Evolutionary conservation across 2,329 filamentous ascomycete genomes (phyloP), one percentile per base, ranked within the genome.

Genomic region (Ophiostoma sp.): DNA sequence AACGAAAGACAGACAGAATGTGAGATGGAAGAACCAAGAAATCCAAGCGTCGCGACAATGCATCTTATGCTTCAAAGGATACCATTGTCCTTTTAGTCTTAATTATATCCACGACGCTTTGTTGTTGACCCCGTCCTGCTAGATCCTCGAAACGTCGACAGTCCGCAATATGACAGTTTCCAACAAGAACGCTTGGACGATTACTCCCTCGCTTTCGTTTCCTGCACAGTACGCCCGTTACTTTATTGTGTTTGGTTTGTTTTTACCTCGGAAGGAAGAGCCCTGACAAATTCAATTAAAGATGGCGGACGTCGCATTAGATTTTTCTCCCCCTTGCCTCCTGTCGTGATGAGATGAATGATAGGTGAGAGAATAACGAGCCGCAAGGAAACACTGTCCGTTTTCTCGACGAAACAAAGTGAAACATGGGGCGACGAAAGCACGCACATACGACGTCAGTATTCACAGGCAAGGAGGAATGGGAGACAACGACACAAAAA

Each of bases 371-470:
- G 36, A 12, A 66, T 45, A 45, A 28, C 22, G 36, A 28, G 8
- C 28, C 6, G 33, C 52, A 22, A 61, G 42, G 52, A 70, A 59
- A 70, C 50, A 28, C 45, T 25, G 55, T 36, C 69, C 48, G 25
- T 63, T 42, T 61, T 42, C n/a, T 70, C 15, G 66, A 52, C 66
- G 69, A 71, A 63, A 52, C 69, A 64, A 71, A 71, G 42, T 64
- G 69, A 71, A 71, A 71, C 69, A 64, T 63, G 39, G n/a, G 25
- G 45, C 45, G 42, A 64, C 39, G 22, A 33, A 42, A 48, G 69
- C 69, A 61, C 36, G 25, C 52, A 12, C 45, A 42, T 36, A 59
- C 33, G 36, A 42, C 69, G 66, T 17, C 11, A 55, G 15, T 36
- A 42, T 63, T 39, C 19, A n/a, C 25, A n/a, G 19, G 28, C 9